Conservation (phyloP, 305 asterid species). For the Rubia tinctorum region DNA sequence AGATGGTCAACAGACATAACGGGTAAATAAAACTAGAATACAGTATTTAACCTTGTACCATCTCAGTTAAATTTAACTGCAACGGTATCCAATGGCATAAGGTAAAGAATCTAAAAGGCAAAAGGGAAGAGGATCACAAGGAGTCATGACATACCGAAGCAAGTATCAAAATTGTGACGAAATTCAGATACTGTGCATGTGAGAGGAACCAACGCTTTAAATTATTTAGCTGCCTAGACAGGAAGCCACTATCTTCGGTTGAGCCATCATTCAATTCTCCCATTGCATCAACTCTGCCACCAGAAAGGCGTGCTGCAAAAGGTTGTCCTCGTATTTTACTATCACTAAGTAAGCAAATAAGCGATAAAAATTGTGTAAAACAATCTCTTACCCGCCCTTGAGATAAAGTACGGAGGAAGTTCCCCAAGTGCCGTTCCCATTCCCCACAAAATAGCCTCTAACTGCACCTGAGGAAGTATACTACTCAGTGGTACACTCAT, state of each 20-base stretch:
- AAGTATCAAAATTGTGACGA: constrained; percentile 70
- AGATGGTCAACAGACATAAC: constrained; percentile 13
- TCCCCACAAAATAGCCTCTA: constrained; percentile 91
- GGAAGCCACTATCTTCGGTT: constrained; percentile 43
- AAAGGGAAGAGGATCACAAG: not conserved
- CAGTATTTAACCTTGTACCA: not conserved
- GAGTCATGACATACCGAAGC: constrained; percentile 60
- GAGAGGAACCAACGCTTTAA: constrained; percentile 75
- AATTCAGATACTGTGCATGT: constrained; percentile 75
- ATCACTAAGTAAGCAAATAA: not conserved
- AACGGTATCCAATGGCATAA: not conserved
- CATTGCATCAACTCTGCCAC: constrained; percentile 57
- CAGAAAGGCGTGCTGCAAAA: constrained; percentile 68
- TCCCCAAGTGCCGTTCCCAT: constrained; percentile 94
- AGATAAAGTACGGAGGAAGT: constrained; percentile 95
- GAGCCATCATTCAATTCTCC: constrained; percentile 58
- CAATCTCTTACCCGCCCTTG: constrained; percentile 69
- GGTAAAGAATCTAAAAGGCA: not conserved
- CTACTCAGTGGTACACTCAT: constrained; percentile 65
- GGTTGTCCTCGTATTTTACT: not conserved
- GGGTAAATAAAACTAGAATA: not conserved
- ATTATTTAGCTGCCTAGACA: constrained; percentile 43
- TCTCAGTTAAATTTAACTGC: not conserved
- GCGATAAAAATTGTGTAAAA: not conserved
- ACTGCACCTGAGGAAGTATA: constrained; percentile 80